phyloP scores from a whole-genome alignment of 768 basidiomycete species.

The Clavulina sp. region DNA sequence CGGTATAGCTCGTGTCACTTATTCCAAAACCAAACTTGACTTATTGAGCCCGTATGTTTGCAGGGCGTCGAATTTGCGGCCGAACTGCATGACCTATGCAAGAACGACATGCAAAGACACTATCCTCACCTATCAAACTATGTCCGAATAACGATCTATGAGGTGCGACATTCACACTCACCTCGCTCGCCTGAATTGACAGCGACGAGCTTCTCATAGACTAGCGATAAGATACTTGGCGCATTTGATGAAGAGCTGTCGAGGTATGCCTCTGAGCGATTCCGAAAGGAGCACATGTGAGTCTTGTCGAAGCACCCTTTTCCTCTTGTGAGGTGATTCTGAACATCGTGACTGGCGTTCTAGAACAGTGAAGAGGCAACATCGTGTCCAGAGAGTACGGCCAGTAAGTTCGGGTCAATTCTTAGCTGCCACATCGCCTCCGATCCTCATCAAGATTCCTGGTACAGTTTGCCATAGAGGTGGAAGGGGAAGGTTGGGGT shows the following conservation, averaged over 20 bases:
- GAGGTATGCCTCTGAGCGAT: background rate
- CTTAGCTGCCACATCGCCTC: background rate
- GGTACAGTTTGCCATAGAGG: background rate
- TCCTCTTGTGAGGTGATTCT: background rate
- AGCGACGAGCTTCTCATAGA: background rate
- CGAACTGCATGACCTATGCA: slow-evolving; percentile 62
- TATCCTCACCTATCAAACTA: slow-evolving; percentile 47
- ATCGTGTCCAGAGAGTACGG: background rate
- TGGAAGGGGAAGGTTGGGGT: background rate
- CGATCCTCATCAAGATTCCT: background rate
- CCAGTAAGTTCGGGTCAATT: background rate
- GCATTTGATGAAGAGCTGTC: background rate
- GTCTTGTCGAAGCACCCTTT: background rate
- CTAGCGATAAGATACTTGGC: background rate
- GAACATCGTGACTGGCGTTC: too few species aligned
- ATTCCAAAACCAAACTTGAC: background rate
- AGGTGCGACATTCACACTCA: slow-evolving; percentile 25
- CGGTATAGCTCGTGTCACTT: slow-evolving; percentile 9
- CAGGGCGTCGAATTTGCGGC: slow-evolving; percentile 66
- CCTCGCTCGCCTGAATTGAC: background rate
- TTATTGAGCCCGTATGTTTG: background rate
- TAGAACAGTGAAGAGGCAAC: background rate
- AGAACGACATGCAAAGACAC: slow-evolving; percentile 40
- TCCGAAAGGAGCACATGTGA: background rate
- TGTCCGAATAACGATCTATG: slow-evolving; percentile 61